Evolutionary conservation across 768 basidiomycete genomes (phyloP).

Genomic region (Lactarius indigo): DNA sequence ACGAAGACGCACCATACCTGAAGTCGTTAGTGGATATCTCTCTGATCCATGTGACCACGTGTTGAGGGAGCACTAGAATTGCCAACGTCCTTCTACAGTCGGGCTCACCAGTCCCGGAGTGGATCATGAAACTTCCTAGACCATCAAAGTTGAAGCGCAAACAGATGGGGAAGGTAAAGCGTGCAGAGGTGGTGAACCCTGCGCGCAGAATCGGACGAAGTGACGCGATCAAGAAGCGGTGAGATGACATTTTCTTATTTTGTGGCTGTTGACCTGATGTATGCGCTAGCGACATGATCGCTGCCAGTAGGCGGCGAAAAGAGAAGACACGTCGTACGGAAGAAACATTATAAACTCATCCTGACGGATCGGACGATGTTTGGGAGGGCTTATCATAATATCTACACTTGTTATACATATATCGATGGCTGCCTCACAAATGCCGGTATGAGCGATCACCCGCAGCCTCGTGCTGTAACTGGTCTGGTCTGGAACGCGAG

Average conservation of each 20-base stretch:
- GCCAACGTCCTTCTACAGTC: constrained; percentile 95
- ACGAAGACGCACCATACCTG: constrained; percentile 87
- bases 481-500: neutral
- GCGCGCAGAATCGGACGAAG: constrained; percentile 64
- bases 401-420: neutral
- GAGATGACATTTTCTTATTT: constrained; percentile 22
- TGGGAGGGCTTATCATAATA: neutral
- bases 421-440: neutral
- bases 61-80: constrained; percentile 49
- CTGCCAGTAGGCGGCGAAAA: constrained; percentile 46
- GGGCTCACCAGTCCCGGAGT: constrained; percentile 87
- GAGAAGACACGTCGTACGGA: constrained; percentile 55
- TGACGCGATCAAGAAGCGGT: constrained; percentile 75
- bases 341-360: neutral
- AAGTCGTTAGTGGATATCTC: constrained; percentile 60
- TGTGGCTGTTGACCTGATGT: constrained; percentile 12
- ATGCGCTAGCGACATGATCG: constrained; percentile 25
- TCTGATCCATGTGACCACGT: constrained; percentile 11
- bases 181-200: constrained; percentile 68
- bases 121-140: constrained; percentile 93
- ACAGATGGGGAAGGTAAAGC: constrained; percentile 81
- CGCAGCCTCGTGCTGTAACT: neutral
- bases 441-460: neutral
- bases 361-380: constrained; percentile 5
- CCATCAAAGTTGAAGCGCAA: constrained; percentile 86